These are phyloP conservation scores for Lecanicillium sp. DNA, from an alignment of 2,329 filamentous ascomycete species.

Conservation along the genomic window DNA sequence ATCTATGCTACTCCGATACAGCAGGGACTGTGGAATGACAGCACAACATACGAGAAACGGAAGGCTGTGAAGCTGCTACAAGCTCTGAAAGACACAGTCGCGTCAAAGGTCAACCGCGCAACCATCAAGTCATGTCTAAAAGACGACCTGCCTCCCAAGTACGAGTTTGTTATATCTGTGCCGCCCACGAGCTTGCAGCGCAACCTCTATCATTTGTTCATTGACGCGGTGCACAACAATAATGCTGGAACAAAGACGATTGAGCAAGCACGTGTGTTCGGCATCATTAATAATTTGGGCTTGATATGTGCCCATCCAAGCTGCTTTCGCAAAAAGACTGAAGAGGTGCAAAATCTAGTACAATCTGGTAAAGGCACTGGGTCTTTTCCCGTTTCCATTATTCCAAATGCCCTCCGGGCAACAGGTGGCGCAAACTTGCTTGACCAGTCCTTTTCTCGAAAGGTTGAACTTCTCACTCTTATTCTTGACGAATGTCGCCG, in stretches of 20 bases:
- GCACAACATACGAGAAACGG: constrained; percentile 45
- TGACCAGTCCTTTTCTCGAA: constrained; percentile 53
- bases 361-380: constrained; percentile 8
- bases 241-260: constrained; percentile 1
- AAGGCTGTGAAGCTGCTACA: constrained; percentile 58
- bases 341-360: constrained; percentile 9
- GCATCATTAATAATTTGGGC: constrained; percentile 28
- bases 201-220: constrained; percentile 48
- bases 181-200: constrained; percentile 60
- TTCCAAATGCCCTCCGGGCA: constrained; percentile 23
- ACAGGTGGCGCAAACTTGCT: constrained; percentile 33
- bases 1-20: constrained; percentile 70
- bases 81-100: constrained; percentile 63
- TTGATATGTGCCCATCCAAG: constrained; percentile 46
- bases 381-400: constrained; percentile 18
- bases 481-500: constrained; percentile 61
- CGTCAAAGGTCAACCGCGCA: constrained; percentile 69
- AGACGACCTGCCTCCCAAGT: constrained; percentile 63
- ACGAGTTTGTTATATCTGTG: constrained; percentile 73
- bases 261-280: constrained; percentile 23
- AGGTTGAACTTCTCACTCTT: constrained; percentile 56
- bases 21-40: constrained; percentile 61
- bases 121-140: constrained; percentile 59
- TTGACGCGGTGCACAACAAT: constrained; percentile 16
- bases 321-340: constrained; percentile 32